These are phyloP conservation scores for Peniophora sp. DNA, from an alignment of 1,284 basidiomycete genomes.

Conservation along the genomic window DNA sequence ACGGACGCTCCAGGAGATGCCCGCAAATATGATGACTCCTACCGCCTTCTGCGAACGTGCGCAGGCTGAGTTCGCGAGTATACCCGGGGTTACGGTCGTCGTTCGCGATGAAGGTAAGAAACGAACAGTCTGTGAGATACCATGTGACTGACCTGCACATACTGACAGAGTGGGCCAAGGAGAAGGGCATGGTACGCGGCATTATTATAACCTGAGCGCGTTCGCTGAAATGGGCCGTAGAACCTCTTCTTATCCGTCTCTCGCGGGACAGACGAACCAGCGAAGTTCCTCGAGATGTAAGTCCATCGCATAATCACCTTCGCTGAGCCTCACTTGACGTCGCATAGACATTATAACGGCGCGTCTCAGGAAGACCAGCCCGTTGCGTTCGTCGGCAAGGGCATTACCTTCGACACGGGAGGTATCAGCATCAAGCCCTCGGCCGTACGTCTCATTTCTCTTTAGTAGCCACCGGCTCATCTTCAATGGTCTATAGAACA, in stretches of 20 bases:
- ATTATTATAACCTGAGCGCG: conserved; percentile 80
- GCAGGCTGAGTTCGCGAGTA: conserved; percentile 56
- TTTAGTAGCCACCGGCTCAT: conserved; percentile 1
- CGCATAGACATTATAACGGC: conserved; percentile 71
- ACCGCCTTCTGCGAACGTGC: conserved; percentile 74
- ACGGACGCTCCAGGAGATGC: conserved; percentile 80
- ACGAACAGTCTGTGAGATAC: no score
- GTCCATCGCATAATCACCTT: conserved; percentile 13
- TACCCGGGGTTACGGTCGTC: conserved; percentile 65
- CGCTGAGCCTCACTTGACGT: conserved; percentile 2
- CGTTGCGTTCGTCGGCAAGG: conserved; percentile 81
- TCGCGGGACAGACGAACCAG: conserved; percentile 75
- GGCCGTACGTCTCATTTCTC: conserved; percentile 37
- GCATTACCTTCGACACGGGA: conserved; percentile 85
- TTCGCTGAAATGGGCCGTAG: conserved; percentile 62
- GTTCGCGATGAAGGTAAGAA: conserved; percentile 75
- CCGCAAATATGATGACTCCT: conserved; percentile 79
- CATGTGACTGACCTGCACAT: conserved; percentile 16
- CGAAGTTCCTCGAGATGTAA: conserved; percentile 84
- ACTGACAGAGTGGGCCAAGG: conserved; percentile 54
- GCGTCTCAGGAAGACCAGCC: conserved; percentile 51
- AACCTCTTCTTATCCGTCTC: conserved; percentile 85
- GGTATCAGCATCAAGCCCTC: conserved; percentile 83
- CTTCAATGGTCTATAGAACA: conserved; percentile 32
- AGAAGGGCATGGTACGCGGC: conserved; percentile 75